Evolutionary conservation across 805 yeast species (phyloP).

Genomic region (Kurtzmaniella cleridarum): DNA sequence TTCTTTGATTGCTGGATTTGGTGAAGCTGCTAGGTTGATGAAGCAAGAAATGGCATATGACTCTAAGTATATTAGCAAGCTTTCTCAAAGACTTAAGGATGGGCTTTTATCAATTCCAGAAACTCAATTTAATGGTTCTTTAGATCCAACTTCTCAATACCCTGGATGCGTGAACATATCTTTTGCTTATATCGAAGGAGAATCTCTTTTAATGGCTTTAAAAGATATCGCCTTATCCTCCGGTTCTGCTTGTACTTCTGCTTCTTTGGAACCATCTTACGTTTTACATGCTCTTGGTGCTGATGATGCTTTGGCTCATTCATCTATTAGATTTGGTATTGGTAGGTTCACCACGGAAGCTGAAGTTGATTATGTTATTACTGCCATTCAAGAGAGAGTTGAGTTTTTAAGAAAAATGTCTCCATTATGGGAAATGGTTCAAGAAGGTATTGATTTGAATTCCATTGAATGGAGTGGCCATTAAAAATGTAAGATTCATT

Average conservation of each 20-base stretch:
- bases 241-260: constrained; percentile 98
- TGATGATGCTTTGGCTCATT: constrained; percentile 96
- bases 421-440: constrained; percentile 99
- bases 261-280: constrained; percentile 95
- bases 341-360: constrained; percentile 97
- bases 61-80: constrained; percentile 56
- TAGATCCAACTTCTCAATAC: constrained; percentile 46
- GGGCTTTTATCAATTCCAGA: constrained; percentile 80
- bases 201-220: constrained; percentile 93
- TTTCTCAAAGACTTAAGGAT: constrained; percentile 67
- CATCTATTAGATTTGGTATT: constrained; percentile 95
- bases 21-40: constrained; percentile 92
- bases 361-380: constrained; percentile 88
- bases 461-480: constrained; percentile 98
- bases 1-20: constrained; percentile 92
- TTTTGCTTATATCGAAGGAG: constrained; percentile 97
- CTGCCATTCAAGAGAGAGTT: constrained; percentile 85
- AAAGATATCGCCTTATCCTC: constrained; percentile 94
- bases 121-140: constrained; percentile 85
- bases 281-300: constrained; percentile 96
- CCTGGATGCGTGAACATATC: constrained; percentile 96
- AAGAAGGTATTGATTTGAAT: constrained; percentile 92
- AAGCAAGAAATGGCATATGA: constrained; percentile 70
- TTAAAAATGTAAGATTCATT: constrained; percentile 26
- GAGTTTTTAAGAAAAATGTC: constrained; percentile 85